phyloP scores from a whole-genome alignment of 2,329 filamentous ascomycete genomes.

The Cercospora sesami region DNA sequence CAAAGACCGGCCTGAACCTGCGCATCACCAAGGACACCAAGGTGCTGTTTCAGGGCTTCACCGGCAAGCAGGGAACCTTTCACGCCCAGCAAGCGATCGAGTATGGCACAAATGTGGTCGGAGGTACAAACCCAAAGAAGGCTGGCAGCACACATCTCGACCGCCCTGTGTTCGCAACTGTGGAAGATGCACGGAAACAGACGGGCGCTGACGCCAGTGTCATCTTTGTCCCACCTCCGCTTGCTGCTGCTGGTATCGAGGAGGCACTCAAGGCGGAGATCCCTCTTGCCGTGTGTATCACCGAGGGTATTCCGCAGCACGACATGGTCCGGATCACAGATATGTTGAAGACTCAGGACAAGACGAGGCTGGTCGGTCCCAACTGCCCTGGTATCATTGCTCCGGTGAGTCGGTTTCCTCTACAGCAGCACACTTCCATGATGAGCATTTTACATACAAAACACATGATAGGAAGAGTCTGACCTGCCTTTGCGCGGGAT shows the following conservation, averaged over 20 bases:
- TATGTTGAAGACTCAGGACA: conserved; percentile 95
- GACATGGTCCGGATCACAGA: conserved; percentile 99
- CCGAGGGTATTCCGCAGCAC: conserved; percentile 96
- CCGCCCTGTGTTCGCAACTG: conserved; percentile 88
- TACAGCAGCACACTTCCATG: conserved; percentile 15
- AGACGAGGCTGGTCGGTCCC: conserved; percentile 93
- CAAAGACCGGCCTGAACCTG: conserved; percentile 62
- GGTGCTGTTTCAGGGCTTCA: conserved; percentile 96
- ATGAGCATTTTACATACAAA: conserved; percentile 33
- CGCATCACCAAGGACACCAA: conserved; percentile 91
- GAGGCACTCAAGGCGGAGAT: conserved; percentile 93
- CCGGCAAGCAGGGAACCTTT: conserved; percentile 73
- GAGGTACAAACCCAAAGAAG: conserved; percentile 99
- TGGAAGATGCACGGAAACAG: conserved; percentile 83
- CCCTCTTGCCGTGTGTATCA: conserved; percentile 93
- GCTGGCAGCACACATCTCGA: conserved; percentile 86
- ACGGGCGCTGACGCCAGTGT: conserved; percentile 88
- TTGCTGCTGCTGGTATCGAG: conserved; percentile 93
- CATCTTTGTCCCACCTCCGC: conserved; percentile 94
- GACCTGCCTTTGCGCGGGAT: conserved; percentile 33
- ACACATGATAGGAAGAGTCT: conserved; percentile 43
- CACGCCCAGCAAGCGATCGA: conserved; percentile 97
- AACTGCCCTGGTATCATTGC: conserved; percentile 99
- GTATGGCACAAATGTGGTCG: conserved; percentile 97
- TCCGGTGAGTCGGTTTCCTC: conserved; percentile 50